These are phyloP conservation scores for Lachnellula suecica DNA, from an alignment of 2,329 filamentous ascomycete genomes.

Conservation along the genomic window DNA sequence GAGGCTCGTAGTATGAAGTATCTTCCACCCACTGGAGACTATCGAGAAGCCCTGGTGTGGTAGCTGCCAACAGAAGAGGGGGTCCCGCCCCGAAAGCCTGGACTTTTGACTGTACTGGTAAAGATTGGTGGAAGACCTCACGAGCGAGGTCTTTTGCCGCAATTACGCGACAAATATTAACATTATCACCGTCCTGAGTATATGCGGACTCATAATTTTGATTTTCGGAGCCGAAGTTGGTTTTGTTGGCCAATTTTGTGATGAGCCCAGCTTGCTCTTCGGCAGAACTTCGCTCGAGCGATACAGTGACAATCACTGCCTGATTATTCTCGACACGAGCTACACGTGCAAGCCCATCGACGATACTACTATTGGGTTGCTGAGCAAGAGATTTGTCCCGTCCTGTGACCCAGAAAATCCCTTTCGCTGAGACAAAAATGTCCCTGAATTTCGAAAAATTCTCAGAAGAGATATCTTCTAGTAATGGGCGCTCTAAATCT, in stretches of 20 bases:
- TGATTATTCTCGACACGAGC: not conserved
- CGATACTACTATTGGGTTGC: not conserved
- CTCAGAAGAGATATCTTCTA: not conserved
- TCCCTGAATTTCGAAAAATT: not conserved
- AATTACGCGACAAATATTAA: not conserved
- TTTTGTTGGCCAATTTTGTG: not conserved
- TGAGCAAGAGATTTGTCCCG: not conserved
- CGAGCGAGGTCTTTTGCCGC: not conserved
- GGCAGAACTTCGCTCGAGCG: not conserved
- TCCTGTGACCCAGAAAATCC: not conserved
- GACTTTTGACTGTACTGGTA: not conserved
- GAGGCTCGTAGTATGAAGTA: not conserved
- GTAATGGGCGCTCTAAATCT: not conserved
- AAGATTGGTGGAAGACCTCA: not conserved
- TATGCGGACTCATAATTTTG: not conserved
- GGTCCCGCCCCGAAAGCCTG: not conserved
- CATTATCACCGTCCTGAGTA: not conserved
- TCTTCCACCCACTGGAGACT: slow-evolving; percentile 14
- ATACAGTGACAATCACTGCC: not conserved
- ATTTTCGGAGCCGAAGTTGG: not conserved
- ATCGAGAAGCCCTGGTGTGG: slow-evolving; percentile 17
- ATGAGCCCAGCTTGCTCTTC: not conserved
- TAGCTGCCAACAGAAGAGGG: too few relatives aligned
- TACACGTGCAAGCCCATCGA: not conserved
- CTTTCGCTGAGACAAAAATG: not conserved